These are phyloP conservation scores for Stemphylium beticola DNA, from an alignment of 2,329 filamentous ascomycete species.

Conservation along the genomic window DNA sequence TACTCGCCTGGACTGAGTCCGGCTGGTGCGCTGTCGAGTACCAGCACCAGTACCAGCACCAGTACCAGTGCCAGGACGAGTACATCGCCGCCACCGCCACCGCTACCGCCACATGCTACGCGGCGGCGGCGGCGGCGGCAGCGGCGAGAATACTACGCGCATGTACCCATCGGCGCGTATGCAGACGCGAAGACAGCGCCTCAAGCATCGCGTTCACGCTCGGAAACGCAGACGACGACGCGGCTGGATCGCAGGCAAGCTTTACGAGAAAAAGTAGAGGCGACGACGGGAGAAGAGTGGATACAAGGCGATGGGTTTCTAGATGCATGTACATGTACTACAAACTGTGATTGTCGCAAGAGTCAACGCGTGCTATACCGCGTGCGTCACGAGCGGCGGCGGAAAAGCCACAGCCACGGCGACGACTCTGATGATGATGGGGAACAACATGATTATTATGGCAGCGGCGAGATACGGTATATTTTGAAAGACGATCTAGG, in stretches of 20 bases:
- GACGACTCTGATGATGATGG: constrained; percentile 5
- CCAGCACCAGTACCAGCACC: too few species aligned
- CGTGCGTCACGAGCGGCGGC: constrained; percentile 1
- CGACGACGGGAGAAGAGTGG: constrained; percentile 33
- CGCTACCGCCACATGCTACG: not conserved
- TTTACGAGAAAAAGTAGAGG: constrained; percentile 10
- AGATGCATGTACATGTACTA: constrained; percentile 40
- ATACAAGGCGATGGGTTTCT: constrained; percentile 31
- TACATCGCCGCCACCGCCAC: not conserved
- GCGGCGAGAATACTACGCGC: constrained; percentile 9
- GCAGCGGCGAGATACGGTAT: constrained; percentile 33
- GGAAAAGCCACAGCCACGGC: not conserved
- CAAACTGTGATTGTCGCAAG: constrained; percentile 35
- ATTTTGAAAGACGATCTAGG: constrained; percentile 35
- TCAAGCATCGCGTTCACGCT: not conserved
- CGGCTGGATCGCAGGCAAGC: constrained; percentile 19
- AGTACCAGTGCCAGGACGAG: too few species aligned
- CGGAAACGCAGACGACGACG: constrained; percentile 8
- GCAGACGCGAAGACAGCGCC: not conserved
- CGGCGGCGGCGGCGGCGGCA: not conserved
- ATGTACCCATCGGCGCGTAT: constrained; percentile 24
- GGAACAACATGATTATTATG: constrained; percentile 7
- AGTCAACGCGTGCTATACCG: constrained; percentile 37
- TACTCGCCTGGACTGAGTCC: not conserved
- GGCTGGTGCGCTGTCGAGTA: not conserved